Evolutionary conservation across 768 basidiomycete species (phyloP).

Genomic region (Trametes villosa): DNA sequence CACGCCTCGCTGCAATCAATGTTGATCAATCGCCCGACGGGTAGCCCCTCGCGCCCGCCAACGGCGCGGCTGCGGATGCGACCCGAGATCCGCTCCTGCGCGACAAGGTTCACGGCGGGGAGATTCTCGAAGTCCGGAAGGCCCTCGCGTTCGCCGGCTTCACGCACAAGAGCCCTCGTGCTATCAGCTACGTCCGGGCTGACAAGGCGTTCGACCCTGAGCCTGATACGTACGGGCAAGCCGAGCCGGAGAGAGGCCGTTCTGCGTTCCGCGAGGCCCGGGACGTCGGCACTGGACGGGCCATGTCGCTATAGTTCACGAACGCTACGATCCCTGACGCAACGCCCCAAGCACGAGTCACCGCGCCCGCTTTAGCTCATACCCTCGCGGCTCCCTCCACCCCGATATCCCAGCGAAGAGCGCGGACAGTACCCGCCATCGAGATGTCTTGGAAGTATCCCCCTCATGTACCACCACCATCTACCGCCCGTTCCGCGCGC

Average conservation of each 20-base stretch:
- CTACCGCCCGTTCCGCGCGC: slow-evolving; percentile 3
- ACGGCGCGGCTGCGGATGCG: slow-evolving; percentile 80
- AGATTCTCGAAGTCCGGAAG: slow-evolving; percentile 90
- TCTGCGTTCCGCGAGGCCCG: slow-evolving; percentile 63
- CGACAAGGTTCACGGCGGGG: slow-evolving; percentile 82
- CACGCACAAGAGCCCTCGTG: slow-evolving; percentile 87
- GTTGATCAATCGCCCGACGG: not conserved
- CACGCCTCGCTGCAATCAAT: not conserved
- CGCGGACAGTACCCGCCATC: not conserved
- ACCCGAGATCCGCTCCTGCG: slow-evolving; percentile 90
- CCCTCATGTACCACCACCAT: slow-evolving; percentile 14
- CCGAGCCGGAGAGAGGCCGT: slow-evolving; percentile 61
- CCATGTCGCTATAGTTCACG: slow-evolving; percentile 73
- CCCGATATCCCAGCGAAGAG: slow-evolving; percentile 1
- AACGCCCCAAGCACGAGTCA: slow-evolving; percentile 27
- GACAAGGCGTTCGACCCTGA: slow-evolving; percentile 71
- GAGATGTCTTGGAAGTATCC: slow-evolving; percentile 13
- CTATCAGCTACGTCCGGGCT: slow-evolving; percentile 74
- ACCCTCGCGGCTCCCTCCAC: slow-evolving; percentile 14
- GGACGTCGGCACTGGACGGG: slow-evolving; percentile 72
- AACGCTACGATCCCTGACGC: slow-evolving; percentile 11
- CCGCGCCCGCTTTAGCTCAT: slow-evolving; percentile 21
- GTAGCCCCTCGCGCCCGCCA: slow-evolving; percentile 87
- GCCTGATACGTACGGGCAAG: slow-evolving; percentile 53
- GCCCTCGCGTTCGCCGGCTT: slow-evolving; percentile 89